Evolutionary conservation across 1,139 yeast species (phyloP), one percentile per base, ranked within the genome.

Genomic region (Yamadazyma jaroonii): DNA sequence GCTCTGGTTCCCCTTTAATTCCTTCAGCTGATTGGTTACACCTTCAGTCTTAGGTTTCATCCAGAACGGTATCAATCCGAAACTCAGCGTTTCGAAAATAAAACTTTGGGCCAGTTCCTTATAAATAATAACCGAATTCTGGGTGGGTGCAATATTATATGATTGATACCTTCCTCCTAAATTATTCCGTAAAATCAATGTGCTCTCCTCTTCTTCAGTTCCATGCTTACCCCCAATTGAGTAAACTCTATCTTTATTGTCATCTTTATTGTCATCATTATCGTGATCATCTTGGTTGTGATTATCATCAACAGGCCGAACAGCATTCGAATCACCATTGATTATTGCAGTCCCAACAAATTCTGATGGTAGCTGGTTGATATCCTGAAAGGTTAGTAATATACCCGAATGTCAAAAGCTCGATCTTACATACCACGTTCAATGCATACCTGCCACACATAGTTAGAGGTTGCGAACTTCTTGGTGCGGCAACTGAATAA

Each of bases 371-470:
- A 40, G 28, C 4, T 34, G 11, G 11, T 9, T 15, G 1, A 30
- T 25, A 27, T 32, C 32, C 34, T 47, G 34, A 5, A 12, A 34
- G 6, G 44, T 40, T 25, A 38, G 39, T 10, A 23, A 24, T 14
- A 23, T 9, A 23, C 25, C 8, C 25, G 25, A 23, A 23, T n/a
- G n/a, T 9, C 25, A 23, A 23, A 8, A 10, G 25, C 10, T 23
- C 25, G 10, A 8, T 9, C 10, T n/a, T 25, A 65, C 72, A 35
- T 63, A 67, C 74, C 13, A 66, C 53, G 29, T 68, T 71, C 35
- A 67, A 48, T 3, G 75, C 68, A 45, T 61, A 70, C n/a, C 76
- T 46, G 7, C 76, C 76, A 54, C 76, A 70, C 76, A 70, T 33
- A 11, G 13, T 31, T 32, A 6, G 22, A 21, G 29, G 13, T 27